A percentile compares a stretch with the other conserved stretches of the same genome.
These are phyloP conservation scores for Cymbopogon flexuosus DNA, from an alignment of 202 grass and related monocot species.

Conservation along the genomic window DNA sequence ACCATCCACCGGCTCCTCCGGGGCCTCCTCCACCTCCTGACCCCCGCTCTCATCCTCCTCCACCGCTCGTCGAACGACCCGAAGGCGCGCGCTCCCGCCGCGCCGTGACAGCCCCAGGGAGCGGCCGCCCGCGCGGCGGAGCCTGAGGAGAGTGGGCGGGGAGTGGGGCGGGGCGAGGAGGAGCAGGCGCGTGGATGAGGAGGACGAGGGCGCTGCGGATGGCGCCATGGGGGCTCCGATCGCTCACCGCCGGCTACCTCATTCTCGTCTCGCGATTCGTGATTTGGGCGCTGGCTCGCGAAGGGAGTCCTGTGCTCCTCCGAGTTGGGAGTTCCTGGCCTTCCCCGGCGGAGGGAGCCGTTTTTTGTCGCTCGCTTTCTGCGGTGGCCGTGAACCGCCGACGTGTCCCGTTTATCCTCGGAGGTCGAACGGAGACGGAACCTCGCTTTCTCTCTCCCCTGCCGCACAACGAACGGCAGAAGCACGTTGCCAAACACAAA, in stretches of 20 bases:
- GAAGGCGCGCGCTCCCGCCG: not conserved
- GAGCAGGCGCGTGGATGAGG: not conserved
- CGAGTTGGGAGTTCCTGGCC: not conserved
- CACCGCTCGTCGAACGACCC: conserved; percentile 17
- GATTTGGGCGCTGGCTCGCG: not conserved
- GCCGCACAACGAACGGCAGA: not conserved
- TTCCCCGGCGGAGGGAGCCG: conserved; percentile 3
- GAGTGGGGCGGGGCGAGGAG: conserved; percentile 17
- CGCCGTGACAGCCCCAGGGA: not conserved
- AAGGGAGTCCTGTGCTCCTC: not conserved
- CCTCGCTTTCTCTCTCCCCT: not conserved
- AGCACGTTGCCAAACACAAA: not conserved
- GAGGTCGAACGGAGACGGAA: not conserved
- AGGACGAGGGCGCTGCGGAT: not conserved
- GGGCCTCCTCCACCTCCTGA: conserved; percentile 9
- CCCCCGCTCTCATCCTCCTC: conserved; percentile 14
- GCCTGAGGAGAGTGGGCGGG: not conserved
- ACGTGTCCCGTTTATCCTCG: not conserved
- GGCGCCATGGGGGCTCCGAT: conserved; percentile 24
- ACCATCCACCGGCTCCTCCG: conserved; percentile 35
- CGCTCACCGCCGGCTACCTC: not conserved
- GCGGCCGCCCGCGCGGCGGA: not conserved
- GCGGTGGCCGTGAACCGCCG: not conserved
- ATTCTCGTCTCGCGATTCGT: conserved; percentile 9
- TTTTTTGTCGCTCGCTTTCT: not conserved